Base-by-base conservation (phyloP, 139 green algal genomes). In the Auxenochlorella pyrenoidosa region DNA sequence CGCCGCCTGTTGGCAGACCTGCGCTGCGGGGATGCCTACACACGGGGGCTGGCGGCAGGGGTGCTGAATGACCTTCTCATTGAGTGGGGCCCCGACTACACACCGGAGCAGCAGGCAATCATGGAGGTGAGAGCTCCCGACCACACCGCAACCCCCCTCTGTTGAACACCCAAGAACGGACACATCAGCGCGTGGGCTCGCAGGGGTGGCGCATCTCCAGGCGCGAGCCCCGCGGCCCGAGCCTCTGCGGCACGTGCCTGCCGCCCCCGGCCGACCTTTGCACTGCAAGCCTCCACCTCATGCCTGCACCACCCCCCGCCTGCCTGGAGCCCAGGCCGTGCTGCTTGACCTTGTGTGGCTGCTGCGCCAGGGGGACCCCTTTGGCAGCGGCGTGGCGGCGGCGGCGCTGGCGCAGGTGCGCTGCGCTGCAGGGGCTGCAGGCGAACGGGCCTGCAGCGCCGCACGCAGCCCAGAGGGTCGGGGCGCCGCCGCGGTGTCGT, bases 261-360 rank as follows among this genome's bases (percentile, higher is more conserved):
- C 47, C 47, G 8, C 47, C 47, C 47, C 47, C 47, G 12, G 8
- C 47, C 6, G 12, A 12, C 47, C 6, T 58, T 12, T 13, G 54
- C 63, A 18, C 28, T 15, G 16, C 54, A 16, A 79, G 3, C 22
- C 19, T 34, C 8, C 19, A 54, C 72, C 34, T n/a, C 32, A 15
- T 1, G n/a, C n/a, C 47, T 16, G 3, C 77, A 13, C 3, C 44
- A 70, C 15, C 1, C n/a, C 30, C 51, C 1, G 5, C 19, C n/a
- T 43, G n/a, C 54, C 66, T 75, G 21, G 5, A 38, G 10, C 3
- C 34, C 60, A 85, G 79, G 79, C 59, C 5, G 68, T 58, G 21
- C 40, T 85, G 59, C 79, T 85, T 0, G 86, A 90, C 73, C 59
- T 90, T 30, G 59, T 86, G 12, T 90, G 86, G 86, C n/a, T 90